These are phyloP conservation scores for Zygosaccharomyces gambellarensis DNA, from an alignment of 805 yeast genomes.

Conservation along the genomic window DNA sequence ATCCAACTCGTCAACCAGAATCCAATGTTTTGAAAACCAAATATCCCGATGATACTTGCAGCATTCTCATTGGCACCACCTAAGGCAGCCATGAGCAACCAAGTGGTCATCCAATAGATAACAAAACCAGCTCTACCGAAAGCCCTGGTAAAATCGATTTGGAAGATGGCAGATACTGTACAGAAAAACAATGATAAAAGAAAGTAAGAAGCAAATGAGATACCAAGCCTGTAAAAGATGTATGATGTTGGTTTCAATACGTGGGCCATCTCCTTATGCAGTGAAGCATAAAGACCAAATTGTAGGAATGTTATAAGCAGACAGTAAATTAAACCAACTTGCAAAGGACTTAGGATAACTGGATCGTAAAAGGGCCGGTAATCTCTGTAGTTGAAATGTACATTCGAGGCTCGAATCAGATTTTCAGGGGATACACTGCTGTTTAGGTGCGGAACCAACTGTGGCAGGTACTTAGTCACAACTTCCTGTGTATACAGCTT, in stretches of 20 bases:
- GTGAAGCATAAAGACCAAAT: slow-evolving; percentile 50
- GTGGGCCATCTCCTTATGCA: slow-evolving; percentile 48
- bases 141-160: slow-evolving; percentile 50
- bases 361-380: slow-evolving; percentile 47
- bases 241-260: slow-evolving; percentile 43
- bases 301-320: slow-evolving; percentile 71
- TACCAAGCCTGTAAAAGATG: slow-evolving; percentile 47
- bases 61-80: slow-evolving; percentile 71
- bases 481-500: slow-evolving; percentile 23
- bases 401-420: slow-evolving; percentile 33
- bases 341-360: slow-evolving; percentile 59
- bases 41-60: slow-evolving; percentile 46
- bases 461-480: slow-evolving; percentile 21
- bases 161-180: slow-evolving; percentile 62
- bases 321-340: slow-evolving; percentile 69
- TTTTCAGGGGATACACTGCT: slow-evolving; percentile 15
- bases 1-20: slow-evolving; percentile 73
- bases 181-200: slow-evolving; percentile 55
- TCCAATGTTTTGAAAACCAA: slow-evolving; percentile 61
- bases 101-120: slow-evolving; percentile 67
- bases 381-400: slow-evolving; percentile 38
- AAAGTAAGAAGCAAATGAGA: slow-evolving; percentile 51
- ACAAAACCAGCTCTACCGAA: slow-evolving; percentile 70
- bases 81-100: slow-evolving; percentile 65
- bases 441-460: slow-evolving; percentile 27